phyloP scores from a whole-genome alignment of 2,329 filamentous ascomycete species.

The Corniculantispora saksenae region DNA sequence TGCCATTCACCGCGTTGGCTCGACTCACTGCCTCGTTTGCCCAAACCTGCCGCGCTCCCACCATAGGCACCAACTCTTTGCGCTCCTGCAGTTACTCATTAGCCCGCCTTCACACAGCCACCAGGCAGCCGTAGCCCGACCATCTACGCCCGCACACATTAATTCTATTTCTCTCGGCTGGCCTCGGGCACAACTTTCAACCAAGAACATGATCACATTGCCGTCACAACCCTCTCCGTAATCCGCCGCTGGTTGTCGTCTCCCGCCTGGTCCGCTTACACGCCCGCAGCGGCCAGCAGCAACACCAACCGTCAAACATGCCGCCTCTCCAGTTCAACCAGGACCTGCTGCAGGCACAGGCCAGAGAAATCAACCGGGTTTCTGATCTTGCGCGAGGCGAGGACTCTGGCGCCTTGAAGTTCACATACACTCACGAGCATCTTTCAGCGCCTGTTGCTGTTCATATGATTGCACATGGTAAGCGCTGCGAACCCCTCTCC shows the following conservation, averaged over 20 bases:
- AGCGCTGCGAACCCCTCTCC: neutral
- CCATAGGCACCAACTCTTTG: too few species aligned
- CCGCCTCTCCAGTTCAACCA: neutral
- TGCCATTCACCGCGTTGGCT: neutral
- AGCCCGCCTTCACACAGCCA: neutral
- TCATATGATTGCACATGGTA: conserved; percentile 17
- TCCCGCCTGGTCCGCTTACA: neutral
- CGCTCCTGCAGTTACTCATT: neutral
- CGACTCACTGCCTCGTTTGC: neutral
- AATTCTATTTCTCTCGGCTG: neutral
- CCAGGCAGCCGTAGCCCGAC: conserved; percentile 3
- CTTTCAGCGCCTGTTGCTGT: neutral
- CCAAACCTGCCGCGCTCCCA: neutral
- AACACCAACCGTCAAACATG: neutral
- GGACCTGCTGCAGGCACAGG: conserved; percentile 1
- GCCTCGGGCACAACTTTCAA: neutral
- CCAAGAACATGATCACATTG: neutral
- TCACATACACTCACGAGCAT: neutral
- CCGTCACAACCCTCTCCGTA: neutral
- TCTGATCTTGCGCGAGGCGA: conserved; percentile 5
- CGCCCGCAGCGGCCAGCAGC: neutral
- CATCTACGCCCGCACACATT: neutral
- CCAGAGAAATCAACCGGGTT: neutral
- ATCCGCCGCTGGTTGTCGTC: too few species aligned
- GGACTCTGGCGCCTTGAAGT: neutral